Evolutionary conservation across 2,329 filamentous ascomycete species (phyloP).

Genomic region (Biscogniauxia sp.): DNA sequence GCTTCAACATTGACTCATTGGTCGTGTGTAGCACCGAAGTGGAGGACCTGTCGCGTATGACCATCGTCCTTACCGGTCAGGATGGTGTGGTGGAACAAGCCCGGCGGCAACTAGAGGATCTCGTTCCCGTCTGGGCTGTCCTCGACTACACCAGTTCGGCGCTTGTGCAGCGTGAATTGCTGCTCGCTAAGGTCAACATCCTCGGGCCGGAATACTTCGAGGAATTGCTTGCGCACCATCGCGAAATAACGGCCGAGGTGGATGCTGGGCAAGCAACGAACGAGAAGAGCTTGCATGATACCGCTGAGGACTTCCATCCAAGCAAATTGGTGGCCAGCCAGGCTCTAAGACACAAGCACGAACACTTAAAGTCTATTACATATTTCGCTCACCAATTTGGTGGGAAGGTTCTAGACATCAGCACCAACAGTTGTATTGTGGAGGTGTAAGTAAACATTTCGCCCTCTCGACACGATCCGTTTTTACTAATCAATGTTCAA

Average conservation of each 20-base stretch:
- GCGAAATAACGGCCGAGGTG: conserved; percentile 67
- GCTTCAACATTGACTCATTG: conserved; percentile 98
- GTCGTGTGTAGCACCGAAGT: conserved; percentile 98
- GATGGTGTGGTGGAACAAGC: conserved; percentile 98
- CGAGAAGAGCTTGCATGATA: conserved; percentile 44
- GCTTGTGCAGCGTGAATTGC: conserved; percentile 90
- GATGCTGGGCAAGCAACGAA: conserved; percentile 43
- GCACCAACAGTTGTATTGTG: conserved; percentile 97
- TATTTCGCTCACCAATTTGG: conserved; percentile 97
- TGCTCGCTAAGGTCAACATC: conserved; percentile 95
- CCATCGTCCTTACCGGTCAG: conserved; percentile 93
- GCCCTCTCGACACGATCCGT: neutral
- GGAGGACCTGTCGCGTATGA: conserved; percentile 96
- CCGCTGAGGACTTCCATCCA: conserved; percentile 77
- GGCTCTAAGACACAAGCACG: conserved; percentile 92
- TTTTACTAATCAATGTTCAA: conserved; percentile 20
- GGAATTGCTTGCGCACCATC: conserved; percentile 91
- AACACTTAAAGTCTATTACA: conserved; percentile 94
- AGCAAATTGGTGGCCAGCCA: conserved; percentile 81
- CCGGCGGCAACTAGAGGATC: conserved; percentile 87
- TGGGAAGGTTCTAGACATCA: conserved; percentile 96
- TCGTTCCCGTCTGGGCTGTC: conserved; percentile 97
- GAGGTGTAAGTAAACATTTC: conserved; percentile 72
- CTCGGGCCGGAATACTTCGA: conserved; percentile 98
- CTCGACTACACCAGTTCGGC: conserved; percentile 92